Base-by-base conservation (phyloP, 1,284 basidiomycete genomes). In the Singerocomus inundabilis region DNA sequence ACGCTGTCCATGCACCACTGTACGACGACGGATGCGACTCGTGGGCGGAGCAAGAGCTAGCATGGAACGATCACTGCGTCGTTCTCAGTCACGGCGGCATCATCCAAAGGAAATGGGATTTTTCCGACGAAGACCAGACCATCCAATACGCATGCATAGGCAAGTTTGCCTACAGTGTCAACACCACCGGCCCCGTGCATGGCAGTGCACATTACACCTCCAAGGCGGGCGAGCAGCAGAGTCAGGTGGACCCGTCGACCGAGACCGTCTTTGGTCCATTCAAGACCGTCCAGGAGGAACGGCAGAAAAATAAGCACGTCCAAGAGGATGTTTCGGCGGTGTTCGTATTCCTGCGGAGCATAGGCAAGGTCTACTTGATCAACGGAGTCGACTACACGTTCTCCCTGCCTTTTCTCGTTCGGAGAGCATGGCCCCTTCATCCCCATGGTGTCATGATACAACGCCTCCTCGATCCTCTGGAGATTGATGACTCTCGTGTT, bases 361-460 rank as follows among this genome's bases (percentile, higher is more conserved):
- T 85, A 28, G 87, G 84, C 36, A 84, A 83, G 60, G 80, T 94
- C 38, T 91, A 84, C 62, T 75, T 88, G 46, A 72, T 80, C 46
- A 85, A 86, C 46, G 93, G 93, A 2, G 69, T 81, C 32, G 84
- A 91, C 59, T 85, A 86, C 60, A 85, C 84, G 0, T 84, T 93
- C 57, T 80, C 86, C n/a, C 70, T 95, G 0, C 93, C 93, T 0
- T 94, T 93, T 64, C 76, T 84, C 44, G 84, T 93, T 5, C 78
- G 85, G 18, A 77, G 73, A 48, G 90, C 86, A 1, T 94, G 91
- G 90, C 80, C 91, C 1, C 70, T 92, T 6, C 75, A 75, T 51
- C 86, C 86, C 2, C 80, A 85, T 53, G 90, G 91, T 3, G 76
- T 91, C 21, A 73, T 91, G 65, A 78, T 93, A 34, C 90, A 93